Percentiles rank a stretch among this genome's conserved stretches.
These are phyloP conservation scores for Knufia petricola DNA, from an alignment of 2,329 filamentous ascomycete genomes.

Conservation along the genomic window DNA sequence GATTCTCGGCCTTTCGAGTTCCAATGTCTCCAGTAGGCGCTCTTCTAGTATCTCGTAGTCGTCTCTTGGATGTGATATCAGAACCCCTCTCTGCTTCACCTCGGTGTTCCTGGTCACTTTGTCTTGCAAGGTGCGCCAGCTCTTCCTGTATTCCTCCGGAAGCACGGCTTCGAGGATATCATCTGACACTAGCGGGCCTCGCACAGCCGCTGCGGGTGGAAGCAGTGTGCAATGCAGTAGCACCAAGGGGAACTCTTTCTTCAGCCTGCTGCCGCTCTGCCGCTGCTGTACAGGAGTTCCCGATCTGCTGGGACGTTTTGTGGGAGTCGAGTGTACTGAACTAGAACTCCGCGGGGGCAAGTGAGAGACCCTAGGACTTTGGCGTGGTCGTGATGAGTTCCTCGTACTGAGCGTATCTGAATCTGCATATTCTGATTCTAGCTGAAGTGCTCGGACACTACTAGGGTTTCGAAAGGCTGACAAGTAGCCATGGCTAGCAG, in stretches of 20 bases:
- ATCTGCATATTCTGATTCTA: constrained; percentile 30
- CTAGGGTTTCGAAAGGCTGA: constrained; percentile 36
- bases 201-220: constrained; percentile 43
- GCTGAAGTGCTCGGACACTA: constrained; percentile 37
- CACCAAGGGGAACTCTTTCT: constrained; percentile 47
- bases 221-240: constrained; percentile 52
- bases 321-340: constrained; percentile 17
- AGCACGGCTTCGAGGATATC: constrained; percentile 42
- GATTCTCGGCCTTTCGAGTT: constrained; percentile 46
- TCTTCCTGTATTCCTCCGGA: constrained; percentile 35
- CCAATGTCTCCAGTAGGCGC: constrained; percentile 49
- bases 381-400: constrained; percentile 14
- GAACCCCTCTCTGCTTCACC: constrained; percentile 47
- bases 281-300: constrained; percentile 12
- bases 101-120: constrained; percentile 43
- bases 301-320: constrained; percentile 16
- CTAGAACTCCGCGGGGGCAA: constrained; percentile 16
- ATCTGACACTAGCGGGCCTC: constrained; percentile 30
- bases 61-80: constrained; percentile 54
- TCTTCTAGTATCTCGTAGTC: constrained; percentile 56
- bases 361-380: constrained; percentile 12
- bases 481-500: constrained; percentile 21
- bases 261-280: constrained; percentile 27
- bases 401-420: constrained; percentile 32
- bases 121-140: constrained; percentile 45